Evolutionary conservation across 73 alveolate species (phyloP).

Genomic region (Paramecium pentaurelia): DNA sequence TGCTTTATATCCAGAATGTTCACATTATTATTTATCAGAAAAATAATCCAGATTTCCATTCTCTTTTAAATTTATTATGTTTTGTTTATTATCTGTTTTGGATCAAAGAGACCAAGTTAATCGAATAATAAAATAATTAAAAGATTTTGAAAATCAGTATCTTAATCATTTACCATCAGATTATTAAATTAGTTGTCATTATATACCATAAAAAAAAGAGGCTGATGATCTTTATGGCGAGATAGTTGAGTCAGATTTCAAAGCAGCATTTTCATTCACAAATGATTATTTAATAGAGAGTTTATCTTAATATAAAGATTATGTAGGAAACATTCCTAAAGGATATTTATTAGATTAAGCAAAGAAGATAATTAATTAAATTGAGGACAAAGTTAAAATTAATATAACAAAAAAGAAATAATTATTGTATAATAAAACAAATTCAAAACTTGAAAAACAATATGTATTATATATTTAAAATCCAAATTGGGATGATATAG

Average conservation of each 20-base stretch:
- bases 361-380: not conserved
- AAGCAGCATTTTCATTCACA: not conserved
- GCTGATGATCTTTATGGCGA: not conserved
- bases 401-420: not conserved
- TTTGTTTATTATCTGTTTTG: not conserved
- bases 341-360: not conserved
- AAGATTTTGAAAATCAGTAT: not conserved
- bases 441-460: not conserved
- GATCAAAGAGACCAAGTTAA: not conserved
- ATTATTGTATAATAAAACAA: not conserved
- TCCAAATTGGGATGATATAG: not conserved
- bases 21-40: not conserved
- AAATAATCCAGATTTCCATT: not conserved
- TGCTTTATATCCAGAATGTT: not conserved
- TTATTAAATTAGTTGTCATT: not conserved
- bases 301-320: not conserved
- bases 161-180: not conserved
- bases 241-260: not conserved
- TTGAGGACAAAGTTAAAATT: not conserved
- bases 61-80: not conserved
- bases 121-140: not conserved
- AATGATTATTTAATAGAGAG: not conserved
- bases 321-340: not conserved
- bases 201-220: not conserved
- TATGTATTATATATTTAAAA: not conserved